Percentiles rank a stretch among this genome's conserved stretches.
Conservation (phyloP, 2,329 filamentous ascomycete genomes). For the Hymenoscyphus fructigenus region DNA sequence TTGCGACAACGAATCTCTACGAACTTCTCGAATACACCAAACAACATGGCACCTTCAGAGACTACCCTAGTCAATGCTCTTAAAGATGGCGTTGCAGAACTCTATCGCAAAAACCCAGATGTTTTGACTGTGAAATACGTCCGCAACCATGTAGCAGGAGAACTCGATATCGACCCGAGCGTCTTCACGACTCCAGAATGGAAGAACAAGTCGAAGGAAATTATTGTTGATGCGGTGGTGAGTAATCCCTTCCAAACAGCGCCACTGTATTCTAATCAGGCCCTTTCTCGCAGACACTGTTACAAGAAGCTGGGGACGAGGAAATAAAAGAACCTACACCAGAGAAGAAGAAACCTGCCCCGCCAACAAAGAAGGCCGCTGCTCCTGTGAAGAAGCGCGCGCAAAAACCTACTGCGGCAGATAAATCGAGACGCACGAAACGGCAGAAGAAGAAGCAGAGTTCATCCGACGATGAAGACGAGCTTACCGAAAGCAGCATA, state of each 20-base stretch:
- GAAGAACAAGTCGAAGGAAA: conserved; percentile 56
- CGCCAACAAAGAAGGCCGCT: conserved; percentile 36
- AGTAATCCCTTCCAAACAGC: conserved; percentile 24
- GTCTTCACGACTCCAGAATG: conserved; percentile 51
- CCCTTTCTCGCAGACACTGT: background rate
- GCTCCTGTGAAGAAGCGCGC: conserved; percentile 44
- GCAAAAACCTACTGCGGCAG: conserved; percentile 37
- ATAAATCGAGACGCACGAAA: conserved; percentile 37
- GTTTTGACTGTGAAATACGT: conserved; percentile 56
- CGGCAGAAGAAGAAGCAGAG: conserved; percentile 28
- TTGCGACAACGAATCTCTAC: conserved; percentile 2
- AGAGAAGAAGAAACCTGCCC: conserved; percentile 13
- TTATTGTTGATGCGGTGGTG: conserved; percentile 55
- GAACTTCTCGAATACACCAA: background rate
- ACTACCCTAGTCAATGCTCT: conserved; percentile 7
- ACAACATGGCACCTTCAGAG: conserved; percentile 15
- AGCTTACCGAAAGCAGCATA: conserved; percentile 15
- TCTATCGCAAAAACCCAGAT: conserved; percentile 31
- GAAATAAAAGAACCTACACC: conserved; percentile 13
- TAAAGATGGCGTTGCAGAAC: conserved; percentile 4
- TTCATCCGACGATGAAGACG: conserved; percentile 11
- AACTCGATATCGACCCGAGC: conserved; percentile 48
- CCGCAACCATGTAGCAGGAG: conserved; percentile 50
- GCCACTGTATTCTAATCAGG: conserved; percentile 2
- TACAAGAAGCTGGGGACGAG: conserved; percentile 13